Conservation (phyloP, 257 asterid species). For the Plantago ovata region DNA sequence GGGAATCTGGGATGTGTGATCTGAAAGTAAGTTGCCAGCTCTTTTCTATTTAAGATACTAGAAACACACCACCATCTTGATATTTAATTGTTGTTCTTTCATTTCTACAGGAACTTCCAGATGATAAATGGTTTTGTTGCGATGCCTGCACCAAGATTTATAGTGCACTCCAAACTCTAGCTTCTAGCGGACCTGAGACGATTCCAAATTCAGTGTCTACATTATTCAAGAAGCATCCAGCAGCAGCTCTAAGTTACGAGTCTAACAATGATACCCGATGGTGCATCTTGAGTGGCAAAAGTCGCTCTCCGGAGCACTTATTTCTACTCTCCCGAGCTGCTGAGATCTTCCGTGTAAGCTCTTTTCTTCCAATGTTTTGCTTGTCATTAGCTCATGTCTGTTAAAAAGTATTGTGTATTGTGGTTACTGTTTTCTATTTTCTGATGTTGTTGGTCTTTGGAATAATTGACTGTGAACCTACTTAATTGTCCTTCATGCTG, state of each 20-base stretch:
- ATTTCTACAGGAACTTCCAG: slow-evolving; percentile 79
- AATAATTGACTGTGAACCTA: not conserved
- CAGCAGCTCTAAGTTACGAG: slow-evolving; percentile 39
- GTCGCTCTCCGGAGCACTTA: slow-evolving; percentile 70
- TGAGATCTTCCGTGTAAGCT: slow-evolving; percentile 86
- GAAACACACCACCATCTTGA: slow-evolving; percentile 12
- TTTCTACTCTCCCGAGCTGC: slow-evolving; percentile 88
- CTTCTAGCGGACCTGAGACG: slow-evolving; percentile 52
- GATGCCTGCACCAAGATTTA: slow-evolving; percentile 68
- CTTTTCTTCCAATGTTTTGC: not conserved
- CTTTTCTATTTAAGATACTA: slow-evolving; percentile 12
- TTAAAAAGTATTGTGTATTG: not conserved
- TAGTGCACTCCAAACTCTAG: slow-evolving; percentile 52
- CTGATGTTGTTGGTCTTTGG: slow-evolving; percentile 12
- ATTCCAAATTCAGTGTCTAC: slow-evolving; percentile 59
- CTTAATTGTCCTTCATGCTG: too few species aligned
- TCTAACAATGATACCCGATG: slow-evolving; percentile 54
- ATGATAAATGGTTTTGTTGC: slow-evolving; percentile 97
- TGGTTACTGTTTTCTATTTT: not conserved
- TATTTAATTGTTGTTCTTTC: slow-evolving; percentile 19
- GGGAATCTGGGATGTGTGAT: slow-evolving; percentile 73
- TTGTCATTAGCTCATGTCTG: not conserved
- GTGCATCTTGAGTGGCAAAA: slow-evolving; percentile 84
- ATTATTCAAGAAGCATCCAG: slow-evolving; percentile 45
- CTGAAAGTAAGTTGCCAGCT: slow-evolving; percentile 55